Base-by-base conservation (phyloP, 2,329 filamentous ascomycete species). In the Fonsecaea pedrosoi region DNA sequence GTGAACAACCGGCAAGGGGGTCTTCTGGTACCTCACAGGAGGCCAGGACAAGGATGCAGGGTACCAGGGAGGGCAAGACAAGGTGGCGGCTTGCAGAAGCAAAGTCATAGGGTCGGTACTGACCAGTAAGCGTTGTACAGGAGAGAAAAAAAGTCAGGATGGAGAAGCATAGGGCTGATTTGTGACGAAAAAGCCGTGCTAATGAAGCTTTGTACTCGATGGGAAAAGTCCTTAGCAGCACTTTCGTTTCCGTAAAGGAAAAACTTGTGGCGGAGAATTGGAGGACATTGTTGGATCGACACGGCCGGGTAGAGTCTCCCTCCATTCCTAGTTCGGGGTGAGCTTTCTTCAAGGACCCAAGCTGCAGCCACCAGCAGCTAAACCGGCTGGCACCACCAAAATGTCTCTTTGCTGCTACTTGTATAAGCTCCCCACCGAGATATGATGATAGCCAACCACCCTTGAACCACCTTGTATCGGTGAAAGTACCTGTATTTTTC, bases 131-230 rank as follows among this genome's bases (percentile, higher is more conserved):
- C 45, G 18, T 50, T 50, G 30, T 50, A 30, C 54, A 55, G 21
- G 54, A 55, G 30, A 55, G 54, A 32, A 55, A 34, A 37, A 34
- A 21, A 18, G 54, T 34, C 32, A 37, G 48, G 7, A 53, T 18
- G 42, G 45, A 50, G 45, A 42, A 21, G 37, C 37, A 48, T 61
- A 61, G 53, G 59, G 59, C 59, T 61, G 59, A 61, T 37, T 61
- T 50, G 45, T 30, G 45, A 50, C 45, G 18, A 50, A 50, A 50
- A 30, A 30, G 45, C 45, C 18, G 45, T 50, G 45, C 45, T 50
- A 50, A 50, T 50, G 45, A 50, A 50, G 45, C 45, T 50, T 50
- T 50, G 45, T 50, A 50, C 45, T 50, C 25, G 45, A 18, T 50
- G 45, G 12, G 25, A 34, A 50, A 13, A 12, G 38, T n/a, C 42